phyloP scores from a whole-genome alignment of 768 basidiomycete genomes.

The Phanerodontia chrysosporium region DNA sequence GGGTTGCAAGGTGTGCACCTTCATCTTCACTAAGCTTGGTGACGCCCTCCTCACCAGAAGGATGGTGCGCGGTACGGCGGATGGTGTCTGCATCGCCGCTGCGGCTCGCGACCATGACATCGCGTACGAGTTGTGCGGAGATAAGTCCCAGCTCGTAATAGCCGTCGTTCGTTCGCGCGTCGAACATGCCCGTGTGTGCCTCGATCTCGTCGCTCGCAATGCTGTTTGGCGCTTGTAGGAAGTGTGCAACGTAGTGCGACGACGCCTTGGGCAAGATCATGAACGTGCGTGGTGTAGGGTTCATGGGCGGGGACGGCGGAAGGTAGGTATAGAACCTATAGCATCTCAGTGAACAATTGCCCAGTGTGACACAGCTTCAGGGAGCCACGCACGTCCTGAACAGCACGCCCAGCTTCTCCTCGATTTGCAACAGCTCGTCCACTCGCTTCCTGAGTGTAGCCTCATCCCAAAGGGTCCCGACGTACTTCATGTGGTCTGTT shows the following conservation, averaged over 20 bases:
- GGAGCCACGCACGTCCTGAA: slow-evolving; percentile 62
- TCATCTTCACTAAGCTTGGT: slow-evolving; percentile 7
- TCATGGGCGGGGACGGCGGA: slow-evolving; percentile 60
- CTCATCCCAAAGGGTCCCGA: slow-evolving; percentile 83
- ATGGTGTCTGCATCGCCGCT: neutral
- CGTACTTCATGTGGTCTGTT: slow-evolving; percentile 86
- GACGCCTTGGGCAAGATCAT: slow-evolving; percentile 64
- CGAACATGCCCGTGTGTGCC: slow-evolving; percentile 90
- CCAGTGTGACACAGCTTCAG: neutral
- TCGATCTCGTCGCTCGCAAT: slow-evolving; percentile 72
- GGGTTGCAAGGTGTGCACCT: slow-evolving; percentile 4
- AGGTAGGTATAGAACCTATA: slow-evolving; percentile 76
- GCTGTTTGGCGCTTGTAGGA: slow-evolving; percentile 61
- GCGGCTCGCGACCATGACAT: slow-evolving; percentile 38
- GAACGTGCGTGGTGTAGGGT: slow-evolving; percentile 66
- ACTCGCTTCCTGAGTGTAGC: slow-evolving; percentile 56
- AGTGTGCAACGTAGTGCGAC: slow-evolving; percentile 43
- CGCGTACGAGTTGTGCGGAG: slow-evolving; percentile 56
- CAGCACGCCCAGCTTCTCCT: slow-evolving; percentile 56
- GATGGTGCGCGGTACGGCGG: slow-evolving; percentile 5
- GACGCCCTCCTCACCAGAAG: slow-evolving; percentile 8
- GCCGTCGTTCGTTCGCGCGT: slow-evolving; percentile 75
- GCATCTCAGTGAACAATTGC: neutral
- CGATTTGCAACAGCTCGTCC: slow-evolving; percentile 55
- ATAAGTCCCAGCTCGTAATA: slow-evolving; percentile 83